phyloP scores from a whole-genome alignment of 257 asterid genomes.

The Datura wrightii region DNA sequence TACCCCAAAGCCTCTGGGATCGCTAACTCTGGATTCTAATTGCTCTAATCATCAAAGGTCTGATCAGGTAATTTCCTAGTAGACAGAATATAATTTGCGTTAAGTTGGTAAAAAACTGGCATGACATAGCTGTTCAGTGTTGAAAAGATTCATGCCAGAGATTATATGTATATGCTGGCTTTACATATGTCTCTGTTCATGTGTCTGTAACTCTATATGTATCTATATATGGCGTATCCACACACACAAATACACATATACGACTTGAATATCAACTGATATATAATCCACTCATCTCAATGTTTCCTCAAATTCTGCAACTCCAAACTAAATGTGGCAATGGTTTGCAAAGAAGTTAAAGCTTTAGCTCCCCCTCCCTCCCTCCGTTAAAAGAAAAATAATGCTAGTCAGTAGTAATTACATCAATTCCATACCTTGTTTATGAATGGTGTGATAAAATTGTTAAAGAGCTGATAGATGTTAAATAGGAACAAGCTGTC shows the following conservation, averaged over 20 bases:
- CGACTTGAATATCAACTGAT: too few relatives aligned
- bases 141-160: background rate
- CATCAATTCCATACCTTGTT: too few relatives aligned
- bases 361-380: background rate
- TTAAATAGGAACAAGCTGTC: background rate
- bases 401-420: too few relatives aligned
- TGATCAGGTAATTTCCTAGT: slow-evolving; percentile 8
- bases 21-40: slow-evolving; percentile 29
- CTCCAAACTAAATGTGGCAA: too few relatives aligned
- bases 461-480: too few relatives aligned
- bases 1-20: slow-evolving; percentile 39
- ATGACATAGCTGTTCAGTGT: background rate
- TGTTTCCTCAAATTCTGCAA: background rate
- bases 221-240: too few relatives aligned
- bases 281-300: background rate
- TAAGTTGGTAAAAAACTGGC: background rate
- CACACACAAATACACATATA: too few relatives aligned
- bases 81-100: background rate
- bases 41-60: background rate
- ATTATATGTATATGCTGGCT: background rate
- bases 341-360: too few relatives aligned
- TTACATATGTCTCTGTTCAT: background rate
- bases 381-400: too few relatives aligned
- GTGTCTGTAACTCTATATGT: too few relatives aligned
- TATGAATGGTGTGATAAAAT: too few relatives aligned